These are phyloP conservation scores for Fusarium nelsonii DNA, from an alignment of 2,329 filamentous ascomycete genomes.

Conservation along the genomic window DNA sequence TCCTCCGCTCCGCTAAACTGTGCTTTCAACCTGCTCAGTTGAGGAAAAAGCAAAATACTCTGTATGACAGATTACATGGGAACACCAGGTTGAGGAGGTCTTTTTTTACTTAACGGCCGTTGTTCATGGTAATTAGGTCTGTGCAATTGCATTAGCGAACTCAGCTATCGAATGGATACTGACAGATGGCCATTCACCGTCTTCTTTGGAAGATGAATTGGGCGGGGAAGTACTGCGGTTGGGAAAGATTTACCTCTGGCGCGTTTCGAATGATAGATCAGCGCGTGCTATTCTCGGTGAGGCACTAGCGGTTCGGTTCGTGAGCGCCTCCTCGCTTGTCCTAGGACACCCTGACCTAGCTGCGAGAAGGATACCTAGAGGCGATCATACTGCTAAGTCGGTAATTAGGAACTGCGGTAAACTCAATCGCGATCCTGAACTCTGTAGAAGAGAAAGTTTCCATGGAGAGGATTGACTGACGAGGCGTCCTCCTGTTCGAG, in stretches of 20 bases:
- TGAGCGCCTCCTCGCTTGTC: neutral
- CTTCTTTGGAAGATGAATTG: neutral
- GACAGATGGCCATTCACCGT: neutral
- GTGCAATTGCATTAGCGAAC: neutral
- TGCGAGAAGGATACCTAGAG: neutral
- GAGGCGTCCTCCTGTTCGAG: neutral
- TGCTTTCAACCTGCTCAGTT: neutral
- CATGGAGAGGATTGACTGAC: no score
- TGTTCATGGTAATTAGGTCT: neutral
- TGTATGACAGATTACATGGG: neutral
- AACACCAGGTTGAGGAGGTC: neutral
- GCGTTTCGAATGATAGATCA: neutral
- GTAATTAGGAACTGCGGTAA: neutral
- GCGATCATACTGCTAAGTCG: neutral
- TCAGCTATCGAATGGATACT: neutral
- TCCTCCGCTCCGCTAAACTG: neutral
- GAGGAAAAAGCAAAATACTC: neutral
- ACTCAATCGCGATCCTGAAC: neutral
- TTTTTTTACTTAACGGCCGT: no score
- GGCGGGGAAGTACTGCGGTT: neutral
- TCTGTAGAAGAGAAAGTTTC: neutral
- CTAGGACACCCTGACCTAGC: neutral
- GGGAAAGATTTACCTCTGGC: neutral
- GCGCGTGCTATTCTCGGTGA: neutral
- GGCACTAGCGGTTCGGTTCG: neutral